A percentile compares a stretch with the other conserved stretches of the same genome.
These are phyloP conservation scores for Candida pseudofarinosa DNA, from an alignment of 805 yeast genomes.

Conservation along the genomic window DNA sequence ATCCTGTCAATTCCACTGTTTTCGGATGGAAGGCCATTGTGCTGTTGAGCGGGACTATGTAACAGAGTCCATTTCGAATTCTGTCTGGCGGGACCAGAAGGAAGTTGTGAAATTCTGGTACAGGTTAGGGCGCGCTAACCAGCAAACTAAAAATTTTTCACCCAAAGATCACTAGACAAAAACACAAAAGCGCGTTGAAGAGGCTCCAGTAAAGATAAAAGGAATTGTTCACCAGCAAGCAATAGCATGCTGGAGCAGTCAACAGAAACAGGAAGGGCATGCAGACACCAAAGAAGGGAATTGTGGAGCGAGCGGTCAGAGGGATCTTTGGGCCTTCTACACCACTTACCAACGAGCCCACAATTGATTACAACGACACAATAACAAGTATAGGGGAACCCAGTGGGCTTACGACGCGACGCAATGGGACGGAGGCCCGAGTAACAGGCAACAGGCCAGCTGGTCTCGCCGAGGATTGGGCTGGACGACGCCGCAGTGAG, in stretches of 20 bases:
- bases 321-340: conserved; percentile 12
- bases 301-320: conserved; percentile 10
- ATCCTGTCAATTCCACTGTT: no score
- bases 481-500: not conserved
- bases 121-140: not conserved
- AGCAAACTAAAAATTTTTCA: not conserved
- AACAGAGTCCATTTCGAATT: no score
- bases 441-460: not conserved
- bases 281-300: conserved; percentile 1
- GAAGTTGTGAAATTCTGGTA: no score
- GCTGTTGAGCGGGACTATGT: not conserved
- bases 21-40: not conserved
- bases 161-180: no score
- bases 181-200: not conserved
- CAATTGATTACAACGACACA: conserved; percentile 30
- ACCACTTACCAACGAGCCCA: conserved; percentile 29
- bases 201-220: not conserved
- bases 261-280: not conserved
- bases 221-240: not conserved
- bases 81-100: no score
- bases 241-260: not conserved
- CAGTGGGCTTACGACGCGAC: not conserved
- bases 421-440: not conserved
- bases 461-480: not conserved
- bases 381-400: conserved; percentile 4